phyloP scores from a whole-genome alignment of 129 eudicot genomes.

The Lactuca saligna region DNA sequence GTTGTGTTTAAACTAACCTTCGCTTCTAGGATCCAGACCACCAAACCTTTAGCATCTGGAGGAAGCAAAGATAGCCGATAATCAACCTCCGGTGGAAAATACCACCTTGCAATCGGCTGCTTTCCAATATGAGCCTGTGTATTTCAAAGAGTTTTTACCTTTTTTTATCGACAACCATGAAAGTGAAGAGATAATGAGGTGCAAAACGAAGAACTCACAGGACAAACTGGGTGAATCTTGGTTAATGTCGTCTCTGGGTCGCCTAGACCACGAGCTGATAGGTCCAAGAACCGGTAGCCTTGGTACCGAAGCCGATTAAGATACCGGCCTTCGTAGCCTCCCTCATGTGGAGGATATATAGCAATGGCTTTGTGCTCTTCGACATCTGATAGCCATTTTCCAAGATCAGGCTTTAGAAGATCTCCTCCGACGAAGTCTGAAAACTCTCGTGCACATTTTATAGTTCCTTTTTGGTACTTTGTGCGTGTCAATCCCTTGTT shows the following conservation, averaged over 20 bases:
- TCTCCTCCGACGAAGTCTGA: slow-evolving; percentile 93
- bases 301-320: slow-evolving; percentile 68
- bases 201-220: slow-evolving; percentile 48
- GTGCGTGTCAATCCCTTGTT: slow-evolving; percentile 14
- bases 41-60: slow-evolving; percentile 80
- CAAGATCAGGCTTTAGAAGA: slow-evolving; percentile 74
- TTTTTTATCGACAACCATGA: neutral
- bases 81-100: slow-evolving; percentile 97
- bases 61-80: slow-evolving; percentile 87
- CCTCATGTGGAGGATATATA: slow-evolving; percentile 89
- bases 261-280: slow-evolving; percentile 89
- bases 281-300: slow-evolving; percentile 77
- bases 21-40: slow-evolving; percentile 83
- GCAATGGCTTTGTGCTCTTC: slow-evolving; percentile 95
- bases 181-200: neutral
- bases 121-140: slow-evolving; percentile 94
- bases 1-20: slow-evolving; percentile 45
- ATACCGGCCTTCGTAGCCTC: slow-evolving; percentile 92
- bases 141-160: neutral
- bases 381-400: slow-evolving; percentile 78
- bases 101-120: slow-evolving; percentile 97
- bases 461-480: slow-evolving; percentile 16
- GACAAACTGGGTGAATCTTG: slow-evolving; percentile 93
- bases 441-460: slow-evolving; percentile 50
- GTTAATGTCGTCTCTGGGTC: slow-evolving; percentile 93